These are phyloP conservation scores for Plectranthus barbatus DNA, from an alignment of 257 asterid genomes.

Conservation along the genomic window DNA sequence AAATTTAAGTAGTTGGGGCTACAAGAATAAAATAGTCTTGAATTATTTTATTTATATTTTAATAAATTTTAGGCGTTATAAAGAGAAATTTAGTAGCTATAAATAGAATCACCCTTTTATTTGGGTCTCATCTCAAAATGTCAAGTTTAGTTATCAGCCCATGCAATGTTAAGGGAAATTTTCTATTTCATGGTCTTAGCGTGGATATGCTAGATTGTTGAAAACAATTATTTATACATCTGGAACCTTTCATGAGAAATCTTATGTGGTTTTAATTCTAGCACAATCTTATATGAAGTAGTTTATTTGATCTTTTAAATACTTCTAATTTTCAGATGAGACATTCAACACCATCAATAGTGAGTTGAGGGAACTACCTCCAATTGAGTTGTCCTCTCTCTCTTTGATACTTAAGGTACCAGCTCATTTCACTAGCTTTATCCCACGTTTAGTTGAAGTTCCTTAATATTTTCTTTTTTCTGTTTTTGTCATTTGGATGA, in stretches of 20 bases:
- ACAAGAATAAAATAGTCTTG: too few species aligned
- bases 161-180: background rate
- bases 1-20: too few species aligned
- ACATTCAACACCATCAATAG: slow-evolving; percentile 57
- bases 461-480: slow-evolving; percentile 2
- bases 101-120: too few species aligned
- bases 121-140: background rate
- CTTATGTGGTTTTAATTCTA: background rate
- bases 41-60: too few species aligned
- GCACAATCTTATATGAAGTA: background rate
- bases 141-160: background rate
- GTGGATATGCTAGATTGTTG: slow-evolving; percentile 10
- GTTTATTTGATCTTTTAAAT: slow-evolving; percentile 11
- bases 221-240: background rate
- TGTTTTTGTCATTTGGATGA: background rate
- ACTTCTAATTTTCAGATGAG: slow-evolving; percentile 44
- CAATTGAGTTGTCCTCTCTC: slow-evolving; percentile 80
- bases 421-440: slow-evolving; percentile 9
- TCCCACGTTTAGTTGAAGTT: background rate
- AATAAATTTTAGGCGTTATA: too few species aligned
- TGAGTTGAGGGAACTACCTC: slow-evolving; percentile 89
- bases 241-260: background rate
- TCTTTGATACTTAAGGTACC: slow-evolving; percentile 86
- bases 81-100: too few species aligned
- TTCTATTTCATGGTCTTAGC: background rate